Conservation (phyloP, 208 protist genomes). For the Angomonas ambiguus region DNA sequence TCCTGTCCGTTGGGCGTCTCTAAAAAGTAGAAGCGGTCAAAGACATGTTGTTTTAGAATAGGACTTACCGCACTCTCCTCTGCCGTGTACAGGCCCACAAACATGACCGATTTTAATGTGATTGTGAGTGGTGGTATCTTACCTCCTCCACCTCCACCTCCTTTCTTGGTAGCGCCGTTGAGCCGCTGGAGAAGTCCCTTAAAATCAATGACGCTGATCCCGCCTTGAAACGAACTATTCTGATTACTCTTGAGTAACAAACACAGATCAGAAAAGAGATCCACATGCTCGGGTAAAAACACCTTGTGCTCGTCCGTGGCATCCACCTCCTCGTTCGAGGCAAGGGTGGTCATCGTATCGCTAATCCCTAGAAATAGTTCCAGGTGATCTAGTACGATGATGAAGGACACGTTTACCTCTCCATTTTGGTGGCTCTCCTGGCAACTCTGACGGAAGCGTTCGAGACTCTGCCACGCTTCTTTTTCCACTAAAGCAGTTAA, state of each 20-base stretch:
- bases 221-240: not conserved
- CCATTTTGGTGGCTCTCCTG: not conserved
- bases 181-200: not conserved
- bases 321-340: not conserved
- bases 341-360: not conserved
- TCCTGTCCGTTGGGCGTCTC: slow-evolving; percentile 53
- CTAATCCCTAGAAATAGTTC: slow-evolving; percentile 41
- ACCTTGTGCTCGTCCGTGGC: not conserved
- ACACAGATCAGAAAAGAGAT: slow-evolving; percentile 10
- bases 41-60: slow-evolving; percentile 34
- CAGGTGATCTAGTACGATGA: slow-evolving; percentile 66
- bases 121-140: not conserved
- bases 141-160: not conserved
- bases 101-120: not conserved
- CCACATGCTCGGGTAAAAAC: not conserved
- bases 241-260: not conserved
- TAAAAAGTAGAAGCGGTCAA: slow-evolving; percentile 40
- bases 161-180: not conserved
- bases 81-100: slow-evolving; percentile 45
- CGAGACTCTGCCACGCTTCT: not conserved
- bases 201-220: not conserved
- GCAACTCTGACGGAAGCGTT: not conserved
- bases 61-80: slow-evolving; percentile 20
- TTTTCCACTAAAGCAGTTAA: not conserved
- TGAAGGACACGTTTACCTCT: slow-evolving; percentile 11